Evolutionary conservation across 345 rosid genomes (phyloP), one percentile per base, ranked within the genome.

Genomic region (Citrus medica): DNA sequence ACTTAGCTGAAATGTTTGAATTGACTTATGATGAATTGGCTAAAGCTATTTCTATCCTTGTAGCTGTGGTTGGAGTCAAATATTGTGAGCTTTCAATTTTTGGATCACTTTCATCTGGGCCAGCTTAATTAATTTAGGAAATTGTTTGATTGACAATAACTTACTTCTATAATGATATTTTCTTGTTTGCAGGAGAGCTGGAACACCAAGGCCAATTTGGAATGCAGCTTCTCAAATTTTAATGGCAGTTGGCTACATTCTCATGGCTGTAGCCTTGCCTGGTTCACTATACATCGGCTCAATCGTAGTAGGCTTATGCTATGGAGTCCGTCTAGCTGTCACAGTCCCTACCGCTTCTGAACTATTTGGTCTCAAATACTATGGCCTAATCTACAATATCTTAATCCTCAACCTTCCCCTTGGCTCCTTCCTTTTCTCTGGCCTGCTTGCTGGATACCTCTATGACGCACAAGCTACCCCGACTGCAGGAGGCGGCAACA

Each of bases 181-280:
- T 28, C 13, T 0, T 7, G 4, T 27, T 3, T 28, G 38, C 87
- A 95, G 99, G 87, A 92, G 87, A 84, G 86, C 87, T 55, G 99
- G 96, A 87, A 85, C 90, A 30, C 97, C 98, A 30, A 91, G 99
- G 79, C 99, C 99, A 24, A 82, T 91, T 4, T 95, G 99, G 98
- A 95, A 93, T 73, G 99, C 97, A 71, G 94, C 93, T 17, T 90
- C 99, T 35, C 99, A 95, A 81, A 86, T 95, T 66, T 61, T 95
- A 48, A 95, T 95, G 99, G 90, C 92, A 0, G 85, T 88, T 22
- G 99, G 99, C 1, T 92, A 89, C 86, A 67, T 95, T 48, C 87
- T 90, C 25, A 87, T 93, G 93, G 97, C 98, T 6, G 19, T 92
- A 78, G 95, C 97, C 0, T 25, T 93, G 74, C 94, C 98, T 0